These are phyloP conservation scores for Nicotiana tabacum DNA, from an alignment of 257 asterid species.

Conservation along the genomic window DNA sequence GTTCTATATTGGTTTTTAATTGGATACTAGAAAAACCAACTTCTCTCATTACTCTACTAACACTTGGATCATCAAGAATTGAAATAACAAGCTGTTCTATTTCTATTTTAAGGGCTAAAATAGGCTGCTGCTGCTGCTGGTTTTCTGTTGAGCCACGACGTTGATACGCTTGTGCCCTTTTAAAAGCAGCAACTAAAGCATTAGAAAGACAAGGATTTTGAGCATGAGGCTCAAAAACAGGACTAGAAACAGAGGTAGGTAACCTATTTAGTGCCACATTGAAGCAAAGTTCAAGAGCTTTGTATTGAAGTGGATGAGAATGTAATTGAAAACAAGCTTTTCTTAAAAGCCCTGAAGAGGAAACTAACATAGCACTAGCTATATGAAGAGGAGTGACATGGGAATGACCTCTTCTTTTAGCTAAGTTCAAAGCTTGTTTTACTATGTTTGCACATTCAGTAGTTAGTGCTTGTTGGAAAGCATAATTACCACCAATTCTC, in stretches of 20 bases:
- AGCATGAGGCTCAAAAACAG: conserved; percentile 44
- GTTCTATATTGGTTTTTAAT: conserved; percentile 65
- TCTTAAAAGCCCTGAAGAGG: conserved; percentile 47
- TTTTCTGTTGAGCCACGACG: conserved; percentile 56
- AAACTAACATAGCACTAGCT: conserved; percentile 69
- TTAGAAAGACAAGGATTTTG: conserved; percentile 73
- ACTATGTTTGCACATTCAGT: conserved; percentile 56
- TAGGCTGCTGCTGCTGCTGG: conserved; percentile 43
- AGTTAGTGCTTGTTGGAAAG: conserved; percentile 78
- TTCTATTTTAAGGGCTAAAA: conserved; percentile 56
- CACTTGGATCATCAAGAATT: conserved; percentile 79
- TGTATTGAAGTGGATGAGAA: conserved; percentile 87
- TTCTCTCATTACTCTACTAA: conserved; percentile 83
- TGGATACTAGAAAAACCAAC: conserved; percentile 82
- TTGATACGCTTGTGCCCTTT: conserved; percentile 91
- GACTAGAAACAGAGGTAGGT: conserved; percentile 65
- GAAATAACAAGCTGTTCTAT: conserved; percentile 75
- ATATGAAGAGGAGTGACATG: conserved; percentile 96
- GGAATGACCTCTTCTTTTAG: conserved; percentile 82
- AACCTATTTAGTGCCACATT: conserved; percentile 85
- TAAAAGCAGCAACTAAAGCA: conserved; percentile 82
- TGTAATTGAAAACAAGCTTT: conserved; percentile 74
- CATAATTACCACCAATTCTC: conserved; percentile 69
- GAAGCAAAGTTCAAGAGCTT: conserved; percentile 92
- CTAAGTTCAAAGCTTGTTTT: conserved; percentile 69